A percentile compares a stretch with the other conserved stretches of the same genome.
Evolutionary conservation across 78 protist genomes (phyloP).

Genomic region (Diacronema lutheri): DNA sequence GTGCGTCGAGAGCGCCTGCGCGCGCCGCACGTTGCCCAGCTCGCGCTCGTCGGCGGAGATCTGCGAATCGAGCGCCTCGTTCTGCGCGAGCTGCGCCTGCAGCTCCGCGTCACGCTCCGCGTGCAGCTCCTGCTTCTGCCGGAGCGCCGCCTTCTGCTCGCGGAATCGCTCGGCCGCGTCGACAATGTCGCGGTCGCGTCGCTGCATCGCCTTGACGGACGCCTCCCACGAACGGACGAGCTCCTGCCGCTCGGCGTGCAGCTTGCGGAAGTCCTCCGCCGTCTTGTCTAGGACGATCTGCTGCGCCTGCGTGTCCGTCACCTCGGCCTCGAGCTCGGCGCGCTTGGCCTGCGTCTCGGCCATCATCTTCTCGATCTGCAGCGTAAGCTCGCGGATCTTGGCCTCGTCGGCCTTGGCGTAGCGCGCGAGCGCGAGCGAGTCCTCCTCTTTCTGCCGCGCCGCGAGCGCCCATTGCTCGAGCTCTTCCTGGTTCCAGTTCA

Average conservation of each 20-base stretch:
- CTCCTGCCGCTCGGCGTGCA: conserved; percentile 59
- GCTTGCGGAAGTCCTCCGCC: conserved; percentile 59
- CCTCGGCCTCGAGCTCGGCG: conserved; percentile 9
- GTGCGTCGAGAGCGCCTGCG: neutral
- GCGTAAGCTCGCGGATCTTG: conserved; percentile 46
- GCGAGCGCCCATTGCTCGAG: conserved; percentile 75
- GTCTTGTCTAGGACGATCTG: conserved; percentile 73
- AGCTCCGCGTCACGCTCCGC: neutral
- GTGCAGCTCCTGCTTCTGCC: neutral
- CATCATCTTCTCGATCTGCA: conserved; percentile 52
- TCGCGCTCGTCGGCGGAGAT: conserved; percentile 28
- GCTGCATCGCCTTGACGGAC: conserved; percentile 47
- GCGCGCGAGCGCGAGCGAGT: conserved; percentile 14
- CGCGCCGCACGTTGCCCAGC: neutral
- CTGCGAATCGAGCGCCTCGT: neutral
- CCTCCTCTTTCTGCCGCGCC: conserved; percentile 69
- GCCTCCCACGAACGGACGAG: conserved; percentile 62
- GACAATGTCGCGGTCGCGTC: conserved; percentile 43
- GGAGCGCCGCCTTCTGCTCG: neutral
- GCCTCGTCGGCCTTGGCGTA: conserved; percentile 30
- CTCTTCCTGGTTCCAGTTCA: conserved; percentile 67
- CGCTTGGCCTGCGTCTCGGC: conserved; percentile 30
- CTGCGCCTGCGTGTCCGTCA: conserved; percentile 60
- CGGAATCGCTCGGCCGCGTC: conserved; percentile 1
- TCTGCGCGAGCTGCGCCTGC: neutral